Base-by-base conservation (phyloP, 1,284 basidiomycete genomes). In the Ustilago loliicola region DNA sequence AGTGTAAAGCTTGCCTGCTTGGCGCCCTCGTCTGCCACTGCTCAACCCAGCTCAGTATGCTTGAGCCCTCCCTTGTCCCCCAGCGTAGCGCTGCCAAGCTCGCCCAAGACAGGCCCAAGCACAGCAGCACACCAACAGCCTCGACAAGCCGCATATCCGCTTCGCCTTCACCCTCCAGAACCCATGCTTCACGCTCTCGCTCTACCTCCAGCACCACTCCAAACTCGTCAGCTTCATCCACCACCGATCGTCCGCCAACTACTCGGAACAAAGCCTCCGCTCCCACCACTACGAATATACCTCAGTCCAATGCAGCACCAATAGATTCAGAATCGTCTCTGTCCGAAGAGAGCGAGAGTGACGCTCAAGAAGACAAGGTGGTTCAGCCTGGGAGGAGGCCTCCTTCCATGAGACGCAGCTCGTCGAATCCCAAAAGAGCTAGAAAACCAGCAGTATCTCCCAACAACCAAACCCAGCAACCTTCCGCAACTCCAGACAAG, bases 21-120 rank as follows among this genome's bases (percentile, higher is more conserved):
- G 42, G 42, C 21, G 7, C 4, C 17, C 7, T 40, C 17, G 15
- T 40, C 17, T 19, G 38, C 38, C 1, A 19, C 38, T 40, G 17
- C 38, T 15, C 3, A 21, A 23, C 10, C n/a, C 8, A 45, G 42
- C n/a, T n/a, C 42, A n/a, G n/a, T 45, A 17, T 21, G n/a, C 7
- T 45, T n/a, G n/a, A n/a, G 21, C n/a, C 9, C 1, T 21, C 42
- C 7, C 7, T 6, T 30, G 62, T 72, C 7, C 70, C 70, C 30
- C 70, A 66, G 61, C 64, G 64, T 15, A 29, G 23, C 15, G 64
- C 70, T 21, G 70, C 64, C 23, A 63, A 60, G 52, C 47, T 47
- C 8, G 64, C 70, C n/a, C 47, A 59, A 36, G 56, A 45, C 45
- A 67, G 56, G 55, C 19, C 63, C 40, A 54, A 55, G 60, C 45